These are phyloP conservation scores for Aspergillus sp. DNA, from an alignment of 2,329 filamentous ascomycete genomes.

Conservation along the genomic window DNA sequence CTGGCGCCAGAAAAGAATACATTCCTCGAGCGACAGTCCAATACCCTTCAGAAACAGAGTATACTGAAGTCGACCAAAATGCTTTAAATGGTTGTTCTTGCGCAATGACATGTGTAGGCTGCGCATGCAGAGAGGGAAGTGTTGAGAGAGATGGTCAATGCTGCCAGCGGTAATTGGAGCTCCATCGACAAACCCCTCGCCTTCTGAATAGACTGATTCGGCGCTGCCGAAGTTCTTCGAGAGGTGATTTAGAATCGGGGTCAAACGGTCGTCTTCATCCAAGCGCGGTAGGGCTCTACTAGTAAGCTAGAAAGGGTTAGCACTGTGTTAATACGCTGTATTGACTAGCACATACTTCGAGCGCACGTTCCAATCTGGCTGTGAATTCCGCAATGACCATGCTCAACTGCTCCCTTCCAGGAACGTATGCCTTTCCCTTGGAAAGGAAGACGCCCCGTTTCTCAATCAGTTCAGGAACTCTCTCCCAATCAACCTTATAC, in stretches of 20 bases:
- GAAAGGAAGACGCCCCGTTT: constrained; percentile 67
- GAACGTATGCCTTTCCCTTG: constrained; percentile 84
- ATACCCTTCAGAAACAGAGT: constrained; percentile 95
- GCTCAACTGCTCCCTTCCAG: constrained; percentile 74
- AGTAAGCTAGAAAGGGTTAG: constrained; percentile 56
- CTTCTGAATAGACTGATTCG: constrained; percentile 69
- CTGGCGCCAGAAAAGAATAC: constrained; percentile 82
- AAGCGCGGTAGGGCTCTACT: constrained; percentile 84
- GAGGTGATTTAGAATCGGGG: constrained; percentile 69
- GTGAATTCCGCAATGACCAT: constrained; percentile 88
- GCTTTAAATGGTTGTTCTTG: constrained; percentile 84
- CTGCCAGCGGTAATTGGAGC: constrained; percentile 70
- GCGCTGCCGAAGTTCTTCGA: constrained; percentile 93
- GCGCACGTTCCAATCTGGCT: constrained; percentile 65
- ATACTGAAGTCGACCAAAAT: constrained; percentile 89
- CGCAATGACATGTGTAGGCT: constrained; percentile 80
- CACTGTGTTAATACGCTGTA: constrained; percentile 2
- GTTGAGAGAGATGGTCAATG: constrained; percentile 69
- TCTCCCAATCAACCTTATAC: constrained; percentile 96
- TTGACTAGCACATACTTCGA: constrained; percentile 58
- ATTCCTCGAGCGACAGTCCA: constrained; percentile 85
- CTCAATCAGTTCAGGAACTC: constrained; percentile 85
- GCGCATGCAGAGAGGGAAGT: constrained; percentile 92
- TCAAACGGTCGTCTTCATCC: constrained; percentile 90
- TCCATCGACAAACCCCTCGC: constrained; percentile 58